Evolutionary conservation across 352 stramenopile species (phyloP), one percentile per base, ranked within the genome.

Genomic region (Phytophthora vignae): DNA sequence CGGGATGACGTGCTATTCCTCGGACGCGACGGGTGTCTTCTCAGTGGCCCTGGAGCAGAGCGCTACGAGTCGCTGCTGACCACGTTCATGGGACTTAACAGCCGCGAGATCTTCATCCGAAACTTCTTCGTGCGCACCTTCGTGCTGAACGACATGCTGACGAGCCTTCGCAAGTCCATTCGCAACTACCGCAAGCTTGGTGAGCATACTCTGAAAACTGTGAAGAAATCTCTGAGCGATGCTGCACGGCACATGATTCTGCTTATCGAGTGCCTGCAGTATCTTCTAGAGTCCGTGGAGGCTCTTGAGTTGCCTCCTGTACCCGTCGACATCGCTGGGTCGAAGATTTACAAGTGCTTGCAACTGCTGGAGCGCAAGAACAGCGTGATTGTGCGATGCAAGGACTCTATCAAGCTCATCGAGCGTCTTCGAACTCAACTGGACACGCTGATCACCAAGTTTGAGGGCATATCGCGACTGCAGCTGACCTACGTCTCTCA

Each of bases 101-200:
- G 93, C 52, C 97, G 98, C 36, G 97, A 99, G 68, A 91, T 99
- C n/a, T 99, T 99, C 72, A 87, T 99, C 42, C 95, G 98, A 74
- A 99, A 99, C 75, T 99, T 98, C 73, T 99, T 99, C 59, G 93
- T 97, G 57, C 87, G 97, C 25, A 93, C 98, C 27, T 99, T 98
- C 74, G 97, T 99, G 27, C 82, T 99, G 15, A 96, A 94, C 55
- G 97, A 99, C 77, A 97, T 97, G 60, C 92, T 99, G 50, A 87
- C 90, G 31, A 87, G 85, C 2, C 79, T 98, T 11, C 87, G 95
- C 44, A 81, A 84, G 67, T 85, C 97, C 19, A 96, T 99, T 29
- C 85, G 93, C 19, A 79, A 83, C n/a, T 96, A 93, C 49, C 79
- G 87, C 7, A 88, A 87, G 27, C 77, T 98, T 73, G 94, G 95